Evolutionary conservation across 805 yeast species (phyloP).

Genomic region (Schizosaccharomyces cryophilus): DNA sequence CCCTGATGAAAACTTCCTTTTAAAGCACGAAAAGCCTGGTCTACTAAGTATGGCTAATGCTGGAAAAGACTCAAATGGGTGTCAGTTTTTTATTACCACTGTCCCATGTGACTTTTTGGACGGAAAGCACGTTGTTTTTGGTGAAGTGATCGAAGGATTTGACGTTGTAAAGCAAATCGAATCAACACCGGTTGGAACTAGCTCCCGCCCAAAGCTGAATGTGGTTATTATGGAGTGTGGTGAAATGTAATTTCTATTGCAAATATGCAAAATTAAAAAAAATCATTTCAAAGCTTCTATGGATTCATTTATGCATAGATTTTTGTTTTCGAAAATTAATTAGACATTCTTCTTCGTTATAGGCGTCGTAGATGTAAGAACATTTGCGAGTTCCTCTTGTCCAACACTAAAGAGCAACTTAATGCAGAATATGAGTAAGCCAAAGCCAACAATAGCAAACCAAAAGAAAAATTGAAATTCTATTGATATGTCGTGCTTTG

Average conservation of each 20-base stretch:
- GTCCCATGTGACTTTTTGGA: constrained; percentile 18
- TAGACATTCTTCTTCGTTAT: not conserved
- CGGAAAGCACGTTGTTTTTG: constrained; percentile 27
- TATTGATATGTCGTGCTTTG: constrained; percentile 1
- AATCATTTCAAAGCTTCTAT: too few relatives aligned
- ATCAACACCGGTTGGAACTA: constrained; percentile 12
- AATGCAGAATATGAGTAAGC: not conserved
- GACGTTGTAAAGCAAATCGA: constrained; percentile 14
- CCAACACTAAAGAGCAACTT: not conserved
- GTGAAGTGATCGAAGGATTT: constrained; percentile 22
- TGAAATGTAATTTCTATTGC: constrained; percentile 12
- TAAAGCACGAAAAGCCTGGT: constrained; percentile 11
- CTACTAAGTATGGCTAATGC: constrained; percentile 11
- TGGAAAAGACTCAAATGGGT: constrained; percentile 36
- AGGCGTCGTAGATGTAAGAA: not conserved
- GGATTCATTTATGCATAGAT: too few relatives aligned
- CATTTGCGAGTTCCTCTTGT: not conserved
- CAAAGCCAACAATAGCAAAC: constrained; percentile 1
- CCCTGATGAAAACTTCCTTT: constrained; percentile 21
- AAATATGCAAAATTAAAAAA: not conserved
- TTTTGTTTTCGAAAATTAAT: not conserved
- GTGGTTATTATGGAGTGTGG: constrained; percentile 16
- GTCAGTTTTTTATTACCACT: constrained; percentile 29
- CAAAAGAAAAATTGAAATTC: not conserved
- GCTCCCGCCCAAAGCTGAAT: constrained; percentile 14